A percentile compares a stretch with the other conserved stretches of the same genome.
These are phyloP conservation scores for Pseudodiploospora longispora DNA, from an alignment of 2,329 filamentous ascomycete species.

Conservation along the genomic window DNA sequence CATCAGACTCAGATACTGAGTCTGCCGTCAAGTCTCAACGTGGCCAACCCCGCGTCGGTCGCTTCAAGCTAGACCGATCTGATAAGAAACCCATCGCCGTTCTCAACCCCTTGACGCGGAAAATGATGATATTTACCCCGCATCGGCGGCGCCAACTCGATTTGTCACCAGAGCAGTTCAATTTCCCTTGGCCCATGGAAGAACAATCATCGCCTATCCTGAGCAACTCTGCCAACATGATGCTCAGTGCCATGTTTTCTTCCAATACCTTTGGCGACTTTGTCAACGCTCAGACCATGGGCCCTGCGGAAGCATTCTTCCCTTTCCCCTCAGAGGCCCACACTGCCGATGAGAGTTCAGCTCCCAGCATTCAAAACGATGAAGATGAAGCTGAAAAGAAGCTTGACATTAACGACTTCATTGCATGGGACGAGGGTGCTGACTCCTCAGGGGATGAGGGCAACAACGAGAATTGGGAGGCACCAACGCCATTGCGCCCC, in stretches of 20 bases:
- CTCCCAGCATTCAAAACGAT: slow-evolving; percentile 34
- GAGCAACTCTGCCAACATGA: slow-evolving; percentile 63
- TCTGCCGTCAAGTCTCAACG: slow-evolving; percentile 37
- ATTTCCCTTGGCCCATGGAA: slow-evolving; percentile 37
- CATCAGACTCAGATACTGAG: slow-evolving; percentile 44
- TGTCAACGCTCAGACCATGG: slow-evolving; percentile 58
- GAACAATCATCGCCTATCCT: slow-evolving; percentile 48
- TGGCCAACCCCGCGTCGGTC: slow-evolving; percentile 46
- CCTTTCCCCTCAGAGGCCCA: slow-evolving; percentile 56
- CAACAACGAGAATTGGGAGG: slow-evolving; percentile 41
- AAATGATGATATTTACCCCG: slow-evolving; percentile 57
- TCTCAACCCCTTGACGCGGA: slow-evolving; percentile 47
- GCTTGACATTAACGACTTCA: slow-evolving; percentile 63
- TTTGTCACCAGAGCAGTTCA: slow-evolving; percentile 47
- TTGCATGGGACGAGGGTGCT: slow-evolving; percentile 54
- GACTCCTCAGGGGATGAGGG: slow-evolving; percentile 54
- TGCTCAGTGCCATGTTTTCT: slow-evolving; percentile 66
- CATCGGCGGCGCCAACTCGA: slow-evolving; percentile 41
- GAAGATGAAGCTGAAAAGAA: slow-evolving; percentile 58
- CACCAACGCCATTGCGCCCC: slow-evolving; percentile 43
- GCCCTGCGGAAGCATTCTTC: slow-evolving; percentile 69
- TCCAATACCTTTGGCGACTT: slow-evolving; percentile 48
- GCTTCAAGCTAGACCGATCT: slow-evolving; percentile 46
- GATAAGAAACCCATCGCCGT: slow-evolving; percentile 52
- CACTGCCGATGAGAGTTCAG: slow-evolving; percentile 40